Evolutionary conservation across 2,329 filamentous ascomycete species (phyloP).

Genomic region (Colletotrichum sp.): DNA sequence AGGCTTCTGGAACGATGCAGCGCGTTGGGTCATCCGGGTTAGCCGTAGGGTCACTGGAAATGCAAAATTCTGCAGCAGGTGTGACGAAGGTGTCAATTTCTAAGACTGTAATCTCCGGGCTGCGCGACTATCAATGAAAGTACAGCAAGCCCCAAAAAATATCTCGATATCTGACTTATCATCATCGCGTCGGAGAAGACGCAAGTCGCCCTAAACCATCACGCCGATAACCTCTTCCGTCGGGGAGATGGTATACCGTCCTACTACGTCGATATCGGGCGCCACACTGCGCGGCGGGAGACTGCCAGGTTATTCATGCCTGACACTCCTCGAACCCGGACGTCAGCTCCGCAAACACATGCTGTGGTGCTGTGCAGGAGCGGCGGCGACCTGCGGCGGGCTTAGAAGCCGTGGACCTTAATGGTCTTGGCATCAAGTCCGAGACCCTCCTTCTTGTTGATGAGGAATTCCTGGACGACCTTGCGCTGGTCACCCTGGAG

Average conservation of each 20-base stretch:
- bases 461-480: conserved; percentile 97
- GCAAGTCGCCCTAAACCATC: conserved; percentile 21
- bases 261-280: conserved; percentile 16
- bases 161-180: neutral
- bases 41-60: neutral
- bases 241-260: conserved; percentile 16
- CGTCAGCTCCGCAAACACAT: conserved; percentile 1
- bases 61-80: neutral
- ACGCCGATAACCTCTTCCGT: conserved; percentile 12
- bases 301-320: neutral
- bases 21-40: neutral
- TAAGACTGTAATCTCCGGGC: neutral
- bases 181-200: conserved; percentile 15
- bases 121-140: neutral
- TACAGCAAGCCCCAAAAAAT: neutral
- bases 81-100: conserved; percentile 6
- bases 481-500: conserved; percentile 99
- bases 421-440: conserved; percentile 96
- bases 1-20: neutral
- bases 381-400: conserved; percentile 42
- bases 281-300: conserved; percentile 17
- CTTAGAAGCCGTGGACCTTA: conserved; percentile 72
- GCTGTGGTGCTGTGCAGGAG: conserved; percentile 25
- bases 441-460: conserved; percentile 93
- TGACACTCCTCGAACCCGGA: conserved; percentile 5